These are phyloP conservation scores for Globisporangium yorkense DNA, from an alignment of 352 stramenopile genomes.

Conservation along the genomic window DNA sequence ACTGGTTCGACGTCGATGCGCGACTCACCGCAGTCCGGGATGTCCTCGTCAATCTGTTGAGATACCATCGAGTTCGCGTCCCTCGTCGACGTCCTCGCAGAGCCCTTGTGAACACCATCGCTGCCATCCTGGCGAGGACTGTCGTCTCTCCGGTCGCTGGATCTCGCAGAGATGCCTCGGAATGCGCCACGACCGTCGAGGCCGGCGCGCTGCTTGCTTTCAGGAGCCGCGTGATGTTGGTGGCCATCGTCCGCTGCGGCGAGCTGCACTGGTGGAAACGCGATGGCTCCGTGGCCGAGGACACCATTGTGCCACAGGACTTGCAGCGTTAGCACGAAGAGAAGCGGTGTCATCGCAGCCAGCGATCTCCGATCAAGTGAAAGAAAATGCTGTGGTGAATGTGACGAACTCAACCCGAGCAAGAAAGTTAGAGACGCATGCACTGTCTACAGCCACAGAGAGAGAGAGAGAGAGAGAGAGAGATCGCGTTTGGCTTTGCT, in stretches of 20 bases:
- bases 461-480: too few species aligned
- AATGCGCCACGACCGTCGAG: background rate
- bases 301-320: too few species aligned
- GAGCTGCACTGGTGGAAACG: slow-evolving; percentile 18
- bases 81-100: background rate
- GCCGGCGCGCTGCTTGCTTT: background rate
- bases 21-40: slow-evolving; percentile 13
- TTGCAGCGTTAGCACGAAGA: background rate
- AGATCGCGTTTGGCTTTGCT: too few species aligned
- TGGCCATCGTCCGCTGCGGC: background rate
- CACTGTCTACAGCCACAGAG: too few species aligned
- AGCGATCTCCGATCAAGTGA: too few species aligned
- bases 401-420: too few species aligned
- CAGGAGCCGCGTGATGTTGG: background rate
- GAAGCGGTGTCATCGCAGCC: background rate
- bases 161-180: too few species aligned
- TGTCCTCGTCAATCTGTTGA: slow-evolving; percentile 14
- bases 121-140: background rate
- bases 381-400: too few species aligned
- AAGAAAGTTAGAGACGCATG: too few species aligned
- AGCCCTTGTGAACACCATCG: background rate
- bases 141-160: too few species aligned
- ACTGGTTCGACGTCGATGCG: slow-evolving; percentile 5
- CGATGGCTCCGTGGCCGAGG: slow-evolving; percentile 2
- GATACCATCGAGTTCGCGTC: too few species aligned